Percentiles rank a stretch among this genome's conserved stretches.
Conservation (phyloP, 306 rosid genomes). For the Neltuma alba region DNA sequence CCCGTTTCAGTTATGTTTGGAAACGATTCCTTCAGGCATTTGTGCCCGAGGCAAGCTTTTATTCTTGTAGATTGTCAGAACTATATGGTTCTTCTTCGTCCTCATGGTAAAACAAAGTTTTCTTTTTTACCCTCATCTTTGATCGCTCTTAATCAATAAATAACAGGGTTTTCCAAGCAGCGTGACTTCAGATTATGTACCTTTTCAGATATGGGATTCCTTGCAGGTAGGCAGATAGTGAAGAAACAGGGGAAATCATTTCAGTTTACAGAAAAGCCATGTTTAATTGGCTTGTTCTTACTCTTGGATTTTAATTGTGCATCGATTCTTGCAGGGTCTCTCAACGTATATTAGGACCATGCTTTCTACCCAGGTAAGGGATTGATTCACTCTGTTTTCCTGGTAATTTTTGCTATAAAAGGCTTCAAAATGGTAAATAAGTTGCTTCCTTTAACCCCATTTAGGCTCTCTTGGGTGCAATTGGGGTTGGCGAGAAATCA, state of each 20-base stretch:
- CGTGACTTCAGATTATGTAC: conserved; percentile 89
- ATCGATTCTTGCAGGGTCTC: conserved; percentile 63
- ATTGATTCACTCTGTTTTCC: conserved; percentile 32
- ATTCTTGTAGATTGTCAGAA: conserved; percentile 21
- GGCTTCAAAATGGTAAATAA: neutral
- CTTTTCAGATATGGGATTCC: conserved; percentile 95
- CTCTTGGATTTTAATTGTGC: conserved; percentile 23
- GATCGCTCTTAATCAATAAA: neutral
- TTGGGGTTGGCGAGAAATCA: conserved; percentile 98
- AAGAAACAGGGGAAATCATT: neutral
- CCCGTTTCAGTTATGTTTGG: conserved; percentile 73
- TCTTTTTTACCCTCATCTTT: neutral
- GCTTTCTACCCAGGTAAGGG: conserved; percentile 96
- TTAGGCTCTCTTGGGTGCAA: conserved; percentile 91
- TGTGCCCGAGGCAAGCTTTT: conserved; percentile 83
- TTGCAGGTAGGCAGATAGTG: conserved; percentile 65
- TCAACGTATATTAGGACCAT: conserved; percentile 87
- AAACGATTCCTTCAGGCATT: conserved; percentile 81
- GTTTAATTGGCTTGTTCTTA: neutral
- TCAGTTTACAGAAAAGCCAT: conserved; percentile 8
- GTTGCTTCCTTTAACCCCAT: conserved; percentile 28
- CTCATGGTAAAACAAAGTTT: neutral
- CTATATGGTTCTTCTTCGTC: conserved; percentile 7
- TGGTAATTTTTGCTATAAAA: neutral
- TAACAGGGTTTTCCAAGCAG: conserved; percentile 87